Evolutionary conservation across 805 yeast species (phyloP).

Genomic region (Ogataea siamensis): DNA sequence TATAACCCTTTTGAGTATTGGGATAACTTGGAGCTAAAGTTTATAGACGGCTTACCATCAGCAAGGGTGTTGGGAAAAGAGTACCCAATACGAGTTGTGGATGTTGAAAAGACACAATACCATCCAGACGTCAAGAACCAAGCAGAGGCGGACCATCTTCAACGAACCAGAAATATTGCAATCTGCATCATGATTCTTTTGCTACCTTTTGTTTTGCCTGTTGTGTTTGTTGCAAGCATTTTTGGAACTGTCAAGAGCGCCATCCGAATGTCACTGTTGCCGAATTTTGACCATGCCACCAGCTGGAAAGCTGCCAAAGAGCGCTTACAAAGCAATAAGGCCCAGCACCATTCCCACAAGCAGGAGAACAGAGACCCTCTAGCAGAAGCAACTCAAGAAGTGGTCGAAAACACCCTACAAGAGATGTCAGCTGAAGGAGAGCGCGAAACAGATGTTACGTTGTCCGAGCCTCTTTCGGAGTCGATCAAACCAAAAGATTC

Average conservation of each 20-base stretch:
- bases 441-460: neutral
- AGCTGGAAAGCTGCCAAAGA: conserved; percentile 8
- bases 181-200: conserved; percentile 7
- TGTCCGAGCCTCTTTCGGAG: neutral
- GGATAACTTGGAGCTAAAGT: conserved; percentile 46
- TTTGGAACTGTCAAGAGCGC: conserved; percentile 29
- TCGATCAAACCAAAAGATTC: neutral
- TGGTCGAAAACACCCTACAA: conserved; percentile 28
- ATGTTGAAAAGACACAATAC: conserved; percentile 38
- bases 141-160: neutral
- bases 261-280: conserved; percentile 17
- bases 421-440: conserved; percentile 4
- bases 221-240: conserved; percentile 24
- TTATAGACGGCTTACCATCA: conserved; percentile 44
- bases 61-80: conserved; percentile 38
- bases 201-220: conserved; percentile 26
- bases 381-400: conserved; percentile 30
- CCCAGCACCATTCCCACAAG: conserved; percentile 6
- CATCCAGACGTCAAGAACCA: conserved; percentile 6
- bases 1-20: conserved; percentile 68
- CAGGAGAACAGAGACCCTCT: conserved; percentile 16
- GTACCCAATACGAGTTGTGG: conserved; percentile 48
- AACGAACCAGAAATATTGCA: conserved; percentile 13
- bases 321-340: conserved; percentile 8
- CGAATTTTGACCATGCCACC: conserved; percentile 14